These are phyloP conservation scores for Kalmanozyma brasiliensis DNA, from an alignment of 1,284 basidiomycete species.

Conservation along the genomic window DNA sequence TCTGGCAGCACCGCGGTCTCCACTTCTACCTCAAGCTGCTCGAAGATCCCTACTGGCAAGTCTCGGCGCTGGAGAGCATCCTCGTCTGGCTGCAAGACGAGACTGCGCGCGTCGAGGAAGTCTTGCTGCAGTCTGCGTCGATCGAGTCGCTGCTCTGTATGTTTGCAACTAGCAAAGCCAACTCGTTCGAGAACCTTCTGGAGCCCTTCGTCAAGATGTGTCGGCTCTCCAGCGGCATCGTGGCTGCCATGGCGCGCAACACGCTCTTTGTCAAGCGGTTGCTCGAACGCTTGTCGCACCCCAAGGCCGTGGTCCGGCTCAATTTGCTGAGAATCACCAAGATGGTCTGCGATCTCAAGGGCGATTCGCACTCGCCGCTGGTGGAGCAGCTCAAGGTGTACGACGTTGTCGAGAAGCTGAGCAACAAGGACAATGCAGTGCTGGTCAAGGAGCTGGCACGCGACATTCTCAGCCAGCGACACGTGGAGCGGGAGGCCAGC, in stretches of 20 bases:
- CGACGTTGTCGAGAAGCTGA: slow-evolving; percentile 53
- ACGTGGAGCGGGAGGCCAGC: slow-evolving; percentile 18
- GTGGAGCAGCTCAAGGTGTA: slow-evolving; percentile 55
- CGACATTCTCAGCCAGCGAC: slow-evolving; percentile 50
- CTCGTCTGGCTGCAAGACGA: slow-evolving; percentile 95
- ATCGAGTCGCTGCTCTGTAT: slow-evolving; percentile 81
- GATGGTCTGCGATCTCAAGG: slow-evolving; percentile 81
- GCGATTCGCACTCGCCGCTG: slow-evolving; percentile 71
- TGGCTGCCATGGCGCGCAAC: slow-evolving; percentile 78
- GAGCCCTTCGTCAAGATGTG: slow-evolving; percentile 82
- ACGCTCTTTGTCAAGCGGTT: slow-evolving; percentile 86
- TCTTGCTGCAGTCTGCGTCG: slow-evolving; percentile 77
- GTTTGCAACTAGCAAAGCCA: slow-evolving; percentile 83
- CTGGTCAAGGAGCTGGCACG: slow-evolving; percentile 73
- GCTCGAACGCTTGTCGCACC: slow-evolving; percentile 79
- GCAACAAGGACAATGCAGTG: slow-evolving; percentile 52
- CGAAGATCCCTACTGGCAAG: slow-evolving; percentile 93
- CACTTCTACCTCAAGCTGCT: slow-evolving; percentile 83
- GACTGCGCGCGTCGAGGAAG: slow-evolving; percentile 89
- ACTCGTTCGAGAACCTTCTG: slow-evolving; percentile 92
- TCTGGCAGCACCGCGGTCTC: slow-evolving; percentile 67
- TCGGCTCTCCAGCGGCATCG: slow-evolving; percentile 79
- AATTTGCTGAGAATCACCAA: slow-evolving; percentile 87
- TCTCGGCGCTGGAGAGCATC: slow-evolving; percentile 89
- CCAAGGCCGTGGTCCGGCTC: slow-evolving; percentile 86